These are phyloP conservation scores for Funneliformis caledonium DNA, from an alignment of 371 early-diverging fungal genomes.

Conservation along the genomic window DNA sequence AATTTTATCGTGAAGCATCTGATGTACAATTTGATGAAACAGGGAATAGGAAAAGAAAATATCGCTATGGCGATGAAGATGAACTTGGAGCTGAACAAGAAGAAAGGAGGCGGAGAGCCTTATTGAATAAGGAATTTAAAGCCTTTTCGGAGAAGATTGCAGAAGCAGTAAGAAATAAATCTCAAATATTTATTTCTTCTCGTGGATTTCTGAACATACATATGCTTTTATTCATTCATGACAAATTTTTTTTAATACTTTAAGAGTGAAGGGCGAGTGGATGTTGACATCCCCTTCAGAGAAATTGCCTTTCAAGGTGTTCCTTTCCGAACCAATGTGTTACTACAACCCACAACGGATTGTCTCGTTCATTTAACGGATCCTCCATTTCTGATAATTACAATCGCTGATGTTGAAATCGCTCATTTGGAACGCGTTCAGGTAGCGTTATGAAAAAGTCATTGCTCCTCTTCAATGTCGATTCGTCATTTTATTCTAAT, in stretches of 20 bases:
- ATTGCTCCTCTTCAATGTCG: not conserved
- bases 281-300: conserved; percentile 94
- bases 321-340: conserved; percentile 91
- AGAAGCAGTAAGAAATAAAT: conserved; percentile 63
- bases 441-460: conserved; percentile 27
- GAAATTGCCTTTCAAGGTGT: conserved; percentile 98
- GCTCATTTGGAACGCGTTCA: conserved; percentile 98
- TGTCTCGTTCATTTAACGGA: conserved; percentile 98
- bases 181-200: not conserved
- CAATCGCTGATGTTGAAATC: conserved; percentile 95
- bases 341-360: conserved; percentile 96
- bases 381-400: conserved; percentile 94
- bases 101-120: conserved; percentile 85
- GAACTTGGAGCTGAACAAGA: conserved; percentile 96
- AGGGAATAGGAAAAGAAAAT: conserved; percentile 90
- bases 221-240: not conserved
- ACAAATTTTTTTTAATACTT: not conserved
- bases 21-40: conserved; percentile 98
- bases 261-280: conserved; percentile 79
- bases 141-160: conserved; percentile 92
- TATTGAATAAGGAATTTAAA: conserved; percentile 95
- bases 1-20: conserved; percentile 98
- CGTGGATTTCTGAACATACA: not conserved
- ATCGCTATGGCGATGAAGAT: conserved; percentile 96
- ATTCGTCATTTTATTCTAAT: not conserved